Base-by-base conservation (phyloP, 805 yeast species). In the Candida vaughaniae region DNA sequence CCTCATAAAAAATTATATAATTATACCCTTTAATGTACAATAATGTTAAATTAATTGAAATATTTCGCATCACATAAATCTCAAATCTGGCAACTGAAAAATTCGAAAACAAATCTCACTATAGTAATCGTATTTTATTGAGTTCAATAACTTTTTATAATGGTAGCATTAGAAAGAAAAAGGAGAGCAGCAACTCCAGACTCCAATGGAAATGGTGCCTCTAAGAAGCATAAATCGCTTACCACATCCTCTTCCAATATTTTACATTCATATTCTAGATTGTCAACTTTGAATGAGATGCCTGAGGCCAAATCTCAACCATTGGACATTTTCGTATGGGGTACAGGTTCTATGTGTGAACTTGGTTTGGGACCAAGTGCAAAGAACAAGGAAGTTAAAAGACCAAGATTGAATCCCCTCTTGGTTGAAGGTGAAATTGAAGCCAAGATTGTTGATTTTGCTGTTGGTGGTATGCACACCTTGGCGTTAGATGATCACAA, bases 311-410 rank as follows among this genome's bases (percentile, higher is more conserved):
- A 68, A 45, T 47, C 69, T 2, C 63, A 66, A 17, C 72, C 76
- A 15, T 64, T 91, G 36, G 93, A 89, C 53, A 71, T 93, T 3
- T 91, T 85, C 56, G 95, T 87, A 25, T 93, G 95, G 85, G 99
- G 99, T 27, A 78, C 95, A 1, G 99, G 99, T 2, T 82, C 95
- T 0, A 91, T 93, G 93, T 89, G 97, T 68, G 99, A 93, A 58
- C 71, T 93, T 19, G 99, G 99, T 1, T 69, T 93, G n/a, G 99
- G 99, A 1, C 98, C 98, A 7, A 76, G 71, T n/a, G 87, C 95
- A 2, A 83, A 75, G 47, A 91, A 88, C 25, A 88, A 89, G 43
- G 96, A 90, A 58, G 96, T 93, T 15, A 93, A 93, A 55, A 79
- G 99, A 56, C 99, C 99, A 12, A 77, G 99, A 48, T 69, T 91